A percentile compares a stretch with the other conserved stretches of the same genome.
Conservation (phyloP, 768 basidiomycete genomes). For the Pleurotus citrinopileatus region DNA sequence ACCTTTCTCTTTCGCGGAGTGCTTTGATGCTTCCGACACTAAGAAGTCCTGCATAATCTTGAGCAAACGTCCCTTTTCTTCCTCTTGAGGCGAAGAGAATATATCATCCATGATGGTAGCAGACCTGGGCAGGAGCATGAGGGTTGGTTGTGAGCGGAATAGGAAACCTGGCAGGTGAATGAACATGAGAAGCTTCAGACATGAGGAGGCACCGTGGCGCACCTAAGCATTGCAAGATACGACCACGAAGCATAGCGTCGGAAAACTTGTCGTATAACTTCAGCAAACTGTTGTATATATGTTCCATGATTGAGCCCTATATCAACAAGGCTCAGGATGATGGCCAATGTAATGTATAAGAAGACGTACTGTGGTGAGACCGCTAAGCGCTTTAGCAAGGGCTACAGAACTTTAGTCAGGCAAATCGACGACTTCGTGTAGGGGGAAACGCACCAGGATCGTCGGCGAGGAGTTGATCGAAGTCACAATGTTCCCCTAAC, state of each 20-base stretch:
- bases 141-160: conserved; percentile 86
- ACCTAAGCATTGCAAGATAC: conserved; percentile 87
- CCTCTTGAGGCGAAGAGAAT: conserved; percentile 72
- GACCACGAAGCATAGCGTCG: conserved; percentile 57
- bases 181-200: conserved; percentile 4
- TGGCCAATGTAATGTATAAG: background rate
- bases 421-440: background rate
- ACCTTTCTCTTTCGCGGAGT: conserved; percentile 72
- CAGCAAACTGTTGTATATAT: conserved; percentile 74
- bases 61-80: conserved; percentile 69
- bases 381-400: conserved; percentile 53
- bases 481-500: conserved; percentile 86
- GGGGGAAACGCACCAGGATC: conserved; percentile 46
- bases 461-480: conserved; percentile 71
- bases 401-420: conserved; percentile 28
- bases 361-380: conserved; percentile 49
- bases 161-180: conserved; percentile 81
- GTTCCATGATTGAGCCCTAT: conserved; percentile 79
- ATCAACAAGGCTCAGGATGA: too few relatives aligned
- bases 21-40: conserved; percentile 77
- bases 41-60: conserved; percentile 93
- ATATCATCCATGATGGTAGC: conserved; percentile 87
- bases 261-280: conserved; percentile 67
- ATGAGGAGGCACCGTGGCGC: conserved; percentile 15
- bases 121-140: conserved; percentile 83